phyloP scores from a whole-genome alignment of 148 eudicot genomes.

The Nepenthes gracilis region DNA sequence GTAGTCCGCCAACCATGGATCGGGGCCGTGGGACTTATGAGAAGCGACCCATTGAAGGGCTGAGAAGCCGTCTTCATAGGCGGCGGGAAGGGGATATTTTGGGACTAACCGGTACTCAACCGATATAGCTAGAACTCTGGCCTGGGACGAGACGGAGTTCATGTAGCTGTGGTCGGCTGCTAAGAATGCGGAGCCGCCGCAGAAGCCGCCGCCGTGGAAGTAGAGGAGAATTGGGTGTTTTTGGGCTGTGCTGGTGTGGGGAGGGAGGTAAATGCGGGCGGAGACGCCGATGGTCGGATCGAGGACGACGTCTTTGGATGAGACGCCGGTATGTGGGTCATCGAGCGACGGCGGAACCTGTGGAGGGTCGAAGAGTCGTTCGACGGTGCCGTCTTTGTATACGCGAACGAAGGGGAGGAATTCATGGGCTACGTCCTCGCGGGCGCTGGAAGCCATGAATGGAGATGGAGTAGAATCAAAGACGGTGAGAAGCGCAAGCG shows the following conservation, averaged over 20 bases:
- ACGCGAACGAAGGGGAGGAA: constrained; percentile 22
- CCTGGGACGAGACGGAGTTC: constrained; percentile 7
- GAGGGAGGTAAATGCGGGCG: constrained; percentile 28
- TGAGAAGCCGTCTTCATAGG: constrained; percentile 28
- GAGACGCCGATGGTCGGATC: constrained; percentile 13
- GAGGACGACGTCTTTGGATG: constrained; percentile 33
- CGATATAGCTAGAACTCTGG: constrained; percentile 15
- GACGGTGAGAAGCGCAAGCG: not conserved
- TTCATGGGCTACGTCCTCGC: constrained; percentile 14
- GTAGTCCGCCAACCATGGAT: constrained; percentile 24
- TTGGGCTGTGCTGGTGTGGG: not conserved
- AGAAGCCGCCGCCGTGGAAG: constrained; percentile 36
- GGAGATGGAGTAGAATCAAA: not conserved
- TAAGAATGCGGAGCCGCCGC: constrained; percentile 24
- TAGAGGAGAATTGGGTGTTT: constrained; percentile 26
- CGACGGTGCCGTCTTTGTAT: constrained; percentile 33
- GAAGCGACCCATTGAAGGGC: constrained; percentile 23
- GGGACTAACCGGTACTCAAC: constrained; percentile 34
- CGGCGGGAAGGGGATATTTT: constrained; percentile 23
- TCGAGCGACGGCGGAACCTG: constrained; percentile 19
- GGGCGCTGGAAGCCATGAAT: constrained; percentile 4
- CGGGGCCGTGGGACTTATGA: constrained; percentile 14
- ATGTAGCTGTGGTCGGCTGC: constrained; percentile 17
- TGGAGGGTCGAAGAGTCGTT: constrained; percentile 16
- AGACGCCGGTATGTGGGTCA: constrained; percentile 21